These are phyloP conservation scores for Suillus paluster DNA, from an alignment of 768 basidiomycete species.

Conservation along the genomic window DNA sequence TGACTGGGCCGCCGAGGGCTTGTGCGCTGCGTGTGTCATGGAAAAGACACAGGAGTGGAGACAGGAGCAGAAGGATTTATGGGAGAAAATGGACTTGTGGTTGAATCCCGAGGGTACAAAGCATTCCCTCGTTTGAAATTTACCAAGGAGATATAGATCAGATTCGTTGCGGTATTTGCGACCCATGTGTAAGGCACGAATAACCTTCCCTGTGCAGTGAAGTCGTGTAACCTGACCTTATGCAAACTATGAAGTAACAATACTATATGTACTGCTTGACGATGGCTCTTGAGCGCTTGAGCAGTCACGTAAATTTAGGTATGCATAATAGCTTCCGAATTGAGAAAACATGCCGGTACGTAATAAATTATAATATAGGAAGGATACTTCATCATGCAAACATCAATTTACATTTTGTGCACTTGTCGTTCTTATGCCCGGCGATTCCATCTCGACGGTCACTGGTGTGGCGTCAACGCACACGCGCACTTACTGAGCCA, in stretches of 20 bases:
- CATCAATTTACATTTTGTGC: not conserved
- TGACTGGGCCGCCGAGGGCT: conserved; percentile 60
- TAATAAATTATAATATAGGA: no score
- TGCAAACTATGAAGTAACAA: conserved; percentile 4
- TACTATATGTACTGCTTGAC: not conserved
- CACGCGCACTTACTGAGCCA: not conserved
- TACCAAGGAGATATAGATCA: conserved; percentile 8
- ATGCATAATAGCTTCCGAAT: conserved; percentile 12
- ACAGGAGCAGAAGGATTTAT: conserved; percentile 59
- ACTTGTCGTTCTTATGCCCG: not conserved
- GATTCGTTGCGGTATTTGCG: conserved; percentile 8
- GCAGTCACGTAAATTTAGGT: not conserved
- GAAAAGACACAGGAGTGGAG: conserved; percentile 73
- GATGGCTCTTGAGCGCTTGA: no score
- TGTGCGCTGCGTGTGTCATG: conserved; percentile 60
- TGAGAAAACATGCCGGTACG: conserved; percentile 3
- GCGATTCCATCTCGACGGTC: not conserved
- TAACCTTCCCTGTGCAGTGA: conserved; percentile 18
- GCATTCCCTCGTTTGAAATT: conserved; percentile 13
- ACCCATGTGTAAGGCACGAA: not conserved
- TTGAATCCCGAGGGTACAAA: conserved; percentile 26
- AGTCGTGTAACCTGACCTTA: conserved; percentile 29
- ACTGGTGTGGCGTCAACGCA: not conserved
- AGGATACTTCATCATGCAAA: not conserved
- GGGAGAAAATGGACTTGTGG: conserved; percentile 68